Evolutionary conservation across 2,329 filamentous ascomycete species (phyloP).

Genomic region (Paecilomyces niveus): DNA sequence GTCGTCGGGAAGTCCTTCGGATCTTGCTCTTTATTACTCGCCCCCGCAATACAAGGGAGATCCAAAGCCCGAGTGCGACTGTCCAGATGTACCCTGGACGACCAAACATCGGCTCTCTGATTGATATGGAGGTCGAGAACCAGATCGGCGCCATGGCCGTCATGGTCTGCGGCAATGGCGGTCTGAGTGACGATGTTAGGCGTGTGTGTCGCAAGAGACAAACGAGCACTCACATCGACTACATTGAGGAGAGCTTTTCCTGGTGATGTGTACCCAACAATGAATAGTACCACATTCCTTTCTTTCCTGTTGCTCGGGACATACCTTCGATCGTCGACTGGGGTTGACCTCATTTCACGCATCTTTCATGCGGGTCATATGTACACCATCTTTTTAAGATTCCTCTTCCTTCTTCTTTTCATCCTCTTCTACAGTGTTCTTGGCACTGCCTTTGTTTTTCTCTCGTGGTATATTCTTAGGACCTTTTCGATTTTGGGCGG

Average conservation of each 20-base stretch:
- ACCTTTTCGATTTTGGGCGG: no score
- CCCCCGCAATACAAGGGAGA: constrained; percentile 75
- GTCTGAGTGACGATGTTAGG: constrained; percentile 68
- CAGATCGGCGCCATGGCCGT: constrained; percentile 87
- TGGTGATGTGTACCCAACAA: constrained; percentile 26
- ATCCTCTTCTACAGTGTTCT: no score
- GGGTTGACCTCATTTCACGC: no score
- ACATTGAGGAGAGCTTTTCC: constrained; percentile 67
- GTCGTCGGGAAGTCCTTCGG: constrained; percentile 72
- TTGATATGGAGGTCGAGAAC: constrained; percentile 72
- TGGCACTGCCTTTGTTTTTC: no score
- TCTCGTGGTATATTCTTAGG: no score
- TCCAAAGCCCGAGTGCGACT: constrained; percentile 66
- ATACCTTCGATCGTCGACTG: background rate
- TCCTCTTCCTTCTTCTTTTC: background rate
- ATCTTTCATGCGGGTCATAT: background rate
- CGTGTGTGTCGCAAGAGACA: constrained; percentile 60
- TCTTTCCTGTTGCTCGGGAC: constrained; percentile 1
- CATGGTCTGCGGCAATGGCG: constrained; percentile 69
- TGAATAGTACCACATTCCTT: background rate
- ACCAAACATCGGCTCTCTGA: constrained; percentile 71
- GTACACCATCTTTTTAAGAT: background rate
- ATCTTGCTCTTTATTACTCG: constrained; percentile 88
- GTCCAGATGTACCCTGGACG: constrained; percentile 90
- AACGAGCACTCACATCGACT: constrained; percentile 58